Base-by-base conservation (phyloP, 2,329 filamentous ascomycete species). In the Lasiodiplodia sp. region DNA sequence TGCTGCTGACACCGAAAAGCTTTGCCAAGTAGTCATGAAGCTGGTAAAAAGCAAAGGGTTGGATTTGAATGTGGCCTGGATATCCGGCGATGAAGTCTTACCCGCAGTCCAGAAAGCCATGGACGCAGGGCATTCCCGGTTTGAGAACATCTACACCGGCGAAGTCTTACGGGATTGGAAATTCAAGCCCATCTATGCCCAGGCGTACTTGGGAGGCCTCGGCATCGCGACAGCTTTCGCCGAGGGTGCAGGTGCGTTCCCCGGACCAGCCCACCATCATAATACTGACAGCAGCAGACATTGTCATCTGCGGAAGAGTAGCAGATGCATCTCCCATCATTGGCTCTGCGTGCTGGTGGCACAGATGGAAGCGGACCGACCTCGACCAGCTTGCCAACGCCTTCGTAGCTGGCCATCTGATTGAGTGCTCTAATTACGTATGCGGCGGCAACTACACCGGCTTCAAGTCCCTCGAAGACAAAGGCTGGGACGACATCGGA, bases 301-400 rank as follows among this genome's bases (percentile, higher is more conserved):
- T 84, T 25, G 80, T 83, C 0, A 73, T 83, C 3, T 83, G 81
- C 60, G 82, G 82, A 4, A 75, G 82, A 49, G 81, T 84, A 2
- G 79, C 78, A 8, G 82, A 83, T 70, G 82, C 81, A 0, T 79
- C 78, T 62, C 82, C 81, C 1, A 78, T 82, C 0, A 83, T 83
- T 38, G 81, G 80, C 3, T 79, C 80, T 11, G 80, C 81, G 23
- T 77, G 72, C 51, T 84, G 81, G 81, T 83, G 82, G 82, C 81
- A 83, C 70, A 73, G 73, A 11, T 84, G 82, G 82, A 70, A 76
- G 21, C 71, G 80, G 51, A 75, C 77, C 11, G 75, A 80, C 55
- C 72, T 82, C 1, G 73, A 80, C 51, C 74, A 81, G 69, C 76
- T 84, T 1, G 82, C 82, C 1, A 82, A 81, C 60, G 77, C 81